phyloP scores from a whole-genome alignment of 202 grass and related monocot species.

The Carex sylvatica region DNA sequence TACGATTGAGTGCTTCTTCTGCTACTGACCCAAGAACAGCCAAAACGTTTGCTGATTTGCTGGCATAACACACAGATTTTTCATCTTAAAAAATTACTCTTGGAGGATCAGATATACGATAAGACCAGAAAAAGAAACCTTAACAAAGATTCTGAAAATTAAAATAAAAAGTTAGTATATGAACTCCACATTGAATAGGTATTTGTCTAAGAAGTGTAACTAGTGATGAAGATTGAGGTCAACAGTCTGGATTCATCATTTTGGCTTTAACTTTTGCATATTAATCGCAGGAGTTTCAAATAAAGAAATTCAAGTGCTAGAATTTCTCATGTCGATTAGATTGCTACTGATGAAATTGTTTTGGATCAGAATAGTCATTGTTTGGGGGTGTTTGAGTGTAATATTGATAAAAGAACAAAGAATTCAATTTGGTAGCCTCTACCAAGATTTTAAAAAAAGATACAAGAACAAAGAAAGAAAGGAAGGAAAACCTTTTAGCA shows the following conservation, averaged over 20 bases:
- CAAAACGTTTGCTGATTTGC: slow-evolving; percentile 95
- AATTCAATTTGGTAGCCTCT: too few relatives aligned
- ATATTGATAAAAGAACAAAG: neutral
- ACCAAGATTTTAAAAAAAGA: too few relatives aligned
- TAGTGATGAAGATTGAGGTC: neutral
- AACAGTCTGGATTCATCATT: neutral
- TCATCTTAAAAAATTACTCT: neutral
- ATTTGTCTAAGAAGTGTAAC: neutral
- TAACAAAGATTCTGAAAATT: slow-evolving; percentile 20
- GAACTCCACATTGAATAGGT: neutral
- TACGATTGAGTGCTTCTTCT: slow-evolving; percentile 76
- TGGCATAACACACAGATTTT: slow-evolving; percentile 33
- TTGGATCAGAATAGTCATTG: neutral
- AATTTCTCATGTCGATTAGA: neutral
- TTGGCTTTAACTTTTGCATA: neutral
- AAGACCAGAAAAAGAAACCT: slow-evolving; percentile 18
- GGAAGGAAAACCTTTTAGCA: slow-evolving; percentile 69
- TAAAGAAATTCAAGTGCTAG: neutral
- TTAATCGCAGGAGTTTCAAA: neutral
- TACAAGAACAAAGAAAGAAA: slow-evolving; percentile 8
- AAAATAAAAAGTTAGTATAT: neutral
- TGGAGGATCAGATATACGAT: slow-evolving; percentile 8
- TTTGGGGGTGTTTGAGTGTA: neutral
- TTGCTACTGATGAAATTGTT: neutral
- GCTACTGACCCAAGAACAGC: slow-evolving; percentile 92